phyloP scores from a whole-genome alignment of 768 basidiomycete species.

The Hygrophorus russula region DNA sequence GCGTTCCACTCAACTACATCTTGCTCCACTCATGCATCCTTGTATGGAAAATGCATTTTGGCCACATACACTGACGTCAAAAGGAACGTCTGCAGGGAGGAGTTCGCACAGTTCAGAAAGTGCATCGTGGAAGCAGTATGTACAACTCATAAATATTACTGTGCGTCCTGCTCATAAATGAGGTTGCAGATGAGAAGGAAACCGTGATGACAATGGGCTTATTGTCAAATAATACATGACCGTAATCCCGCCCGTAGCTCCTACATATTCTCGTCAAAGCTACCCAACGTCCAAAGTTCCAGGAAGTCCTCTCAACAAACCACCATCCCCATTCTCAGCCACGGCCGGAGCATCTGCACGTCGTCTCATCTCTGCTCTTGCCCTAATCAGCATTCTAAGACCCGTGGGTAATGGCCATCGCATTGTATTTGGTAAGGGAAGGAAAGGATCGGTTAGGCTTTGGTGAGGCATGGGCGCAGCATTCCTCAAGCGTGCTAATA shows the following conservation, averaged over 20 bases:
- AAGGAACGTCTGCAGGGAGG: conserved; percentile 73
- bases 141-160: conserved; percentile 5
- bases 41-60: conserved; percentile 84
- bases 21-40: conserved; percentile 58
- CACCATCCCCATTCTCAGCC: conserved; percentile 14
- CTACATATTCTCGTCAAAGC: neutral
- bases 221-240: too few species aligned
- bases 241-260: too few species aligned
- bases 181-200: conserved; percentile 21
- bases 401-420: conserved; percentile 38
- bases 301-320: conserved; percentile 18
- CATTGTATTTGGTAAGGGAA: conserved; percentile 54
- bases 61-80: conserved; percentile 74
- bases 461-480: conserved; percentile 31
- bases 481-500: conserved; percentile 46
- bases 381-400: conserved; percentile 41
- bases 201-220: conserved; percentile 15
- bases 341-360: conserved; percentile 9
- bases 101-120: conserved; percentile 74
- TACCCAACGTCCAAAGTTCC: conserved; percentile 20
- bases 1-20: conserved; percentile 66
- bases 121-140: conserved; percentile 75
- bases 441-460: conserved; percentile 19
- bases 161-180: neutral
- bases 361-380: conserved; percentile 31